Percentiles rank a stretch among this genome's conserved stretches.
Conservation (phyloP, 163 green algal species). For the Volvox carteri region DNA sequence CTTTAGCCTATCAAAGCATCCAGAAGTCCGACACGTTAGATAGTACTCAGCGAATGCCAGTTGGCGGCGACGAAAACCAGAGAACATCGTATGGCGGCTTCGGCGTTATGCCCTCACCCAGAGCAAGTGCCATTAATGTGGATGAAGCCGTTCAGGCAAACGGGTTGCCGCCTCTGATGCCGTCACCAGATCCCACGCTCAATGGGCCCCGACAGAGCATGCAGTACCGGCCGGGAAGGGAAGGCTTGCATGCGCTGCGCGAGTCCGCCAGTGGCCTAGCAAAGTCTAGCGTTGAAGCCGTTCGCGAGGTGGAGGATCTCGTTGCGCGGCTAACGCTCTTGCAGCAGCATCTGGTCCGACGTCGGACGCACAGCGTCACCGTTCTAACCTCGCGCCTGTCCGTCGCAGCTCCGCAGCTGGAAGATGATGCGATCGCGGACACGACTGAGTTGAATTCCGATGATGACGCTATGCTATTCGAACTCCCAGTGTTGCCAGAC, state of each 20-base stretch:
- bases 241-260: conserved; percentile 19
- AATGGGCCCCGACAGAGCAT: neutral
- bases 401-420: neutral
- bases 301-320: conserved; percentile 49
- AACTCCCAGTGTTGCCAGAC: conserved; percentile 23
- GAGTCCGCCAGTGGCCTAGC: conserved; percentile 31
- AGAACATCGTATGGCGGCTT: neutral
- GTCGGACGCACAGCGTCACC: neutral
- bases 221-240: neutral
- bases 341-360: conserved; percentile 36
- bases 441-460: neutral
- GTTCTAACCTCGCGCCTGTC: neutral
- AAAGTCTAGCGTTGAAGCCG: conserved; percentile 24
- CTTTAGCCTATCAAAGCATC: neutral
- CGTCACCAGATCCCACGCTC: neutral
- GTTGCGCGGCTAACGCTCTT: conserved; percentile 37
- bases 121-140: neutral
- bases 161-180: conserved; percentile 8
- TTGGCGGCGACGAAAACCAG: neutral
- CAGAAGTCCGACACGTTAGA: neutral
- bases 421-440: neutral
- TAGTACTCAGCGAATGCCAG: neutral
- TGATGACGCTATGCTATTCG: neutral
- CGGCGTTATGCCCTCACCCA: neutral
- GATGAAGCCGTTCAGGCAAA: neutral